Conservation (phyloP, 1,139 yeast species). For the Candida frijolesensis region DNA sequence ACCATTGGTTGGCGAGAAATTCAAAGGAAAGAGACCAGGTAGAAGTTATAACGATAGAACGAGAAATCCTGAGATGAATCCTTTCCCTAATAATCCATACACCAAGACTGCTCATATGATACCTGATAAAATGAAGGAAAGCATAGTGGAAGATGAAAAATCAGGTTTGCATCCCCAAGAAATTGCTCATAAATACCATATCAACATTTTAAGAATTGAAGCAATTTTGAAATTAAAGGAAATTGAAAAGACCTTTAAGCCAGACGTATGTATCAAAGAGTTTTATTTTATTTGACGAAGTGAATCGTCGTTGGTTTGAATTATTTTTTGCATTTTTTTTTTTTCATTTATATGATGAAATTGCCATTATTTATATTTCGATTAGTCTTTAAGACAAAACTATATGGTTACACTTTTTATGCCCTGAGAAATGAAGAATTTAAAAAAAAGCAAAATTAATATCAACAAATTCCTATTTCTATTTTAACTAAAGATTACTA, state of each 20-base stretch:
- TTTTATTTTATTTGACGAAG: not conserved
- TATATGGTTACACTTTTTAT: conserved; percentile 53
- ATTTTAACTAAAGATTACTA: conserved; percentile 10
- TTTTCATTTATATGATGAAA: conserved; percentile 23
- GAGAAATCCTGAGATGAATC: conserved; percentile 52
- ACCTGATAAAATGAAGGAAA: conserved; percentile 56
- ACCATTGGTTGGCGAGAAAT: conserved; percentile 28
- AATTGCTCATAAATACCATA: conserved; percentile 76
- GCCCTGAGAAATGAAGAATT: conserved; percentile 10
- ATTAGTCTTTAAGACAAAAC: conserved; percentile 80
- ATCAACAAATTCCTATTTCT: not conserved
- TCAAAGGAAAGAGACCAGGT: conserved; percentile 12
- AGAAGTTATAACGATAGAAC: conserved; percentile 17
- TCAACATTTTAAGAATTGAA: conserved; percentile 83
- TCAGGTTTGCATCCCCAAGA: conserved; percentile 64
- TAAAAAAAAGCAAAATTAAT: not conserved
- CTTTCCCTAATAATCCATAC: conserved; percentile 76
- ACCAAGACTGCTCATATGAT: conserved; percentile 70
- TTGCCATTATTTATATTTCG: conserved; percentile 37
- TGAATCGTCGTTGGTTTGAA: no score
- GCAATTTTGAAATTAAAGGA: conserved; percentile 72
- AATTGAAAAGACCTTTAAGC: conserved; percentile 63
- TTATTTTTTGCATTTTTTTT: not conserved
- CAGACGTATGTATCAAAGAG: conserved; percentile 55
- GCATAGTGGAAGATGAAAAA: conserved; percentile 60